Percentiles rank a stretch among this genome's conserved stretches.
Evolutionary conservation across 352 stramenopile genomes (phyloP).

Genomic region (Phytophthora sansomeana): DNA sequence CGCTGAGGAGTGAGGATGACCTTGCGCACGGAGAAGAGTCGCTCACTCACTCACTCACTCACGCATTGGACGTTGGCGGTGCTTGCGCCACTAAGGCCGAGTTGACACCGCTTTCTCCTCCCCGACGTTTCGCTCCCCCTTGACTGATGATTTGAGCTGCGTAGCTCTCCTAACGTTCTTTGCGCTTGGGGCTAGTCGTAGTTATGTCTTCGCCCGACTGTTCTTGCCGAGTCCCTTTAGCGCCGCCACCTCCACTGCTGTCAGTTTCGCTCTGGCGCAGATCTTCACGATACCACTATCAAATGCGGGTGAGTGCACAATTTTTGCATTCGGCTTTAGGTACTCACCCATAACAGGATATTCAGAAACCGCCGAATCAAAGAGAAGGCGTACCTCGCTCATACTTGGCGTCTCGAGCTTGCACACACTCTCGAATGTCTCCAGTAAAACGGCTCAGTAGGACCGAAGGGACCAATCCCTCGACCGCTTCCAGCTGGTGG

Average conservation of each 20-base stretch:
- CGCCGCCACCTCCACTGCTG: background rate
- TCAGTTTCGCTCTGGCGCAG: background rate
- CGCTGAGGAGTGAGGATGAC: background rate
- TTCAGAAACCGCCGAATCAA: slow-evolving; percentile 15
- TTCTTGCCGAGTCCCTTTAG: too few relatives aligned
- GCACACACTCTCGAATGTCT: slow-evolving; percentile 32
- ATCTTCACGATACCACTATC: slow-evolving; percentile 9
- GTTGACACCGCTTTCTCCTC: background rate
- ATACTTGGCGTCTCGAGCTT: slow-evolving; percentile 14
- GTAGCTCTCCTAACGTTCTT: background rate
- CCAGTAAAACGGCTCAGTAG: too few relatives aligned
- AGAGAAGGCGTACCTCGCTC: slow-evolving; percentile 12
- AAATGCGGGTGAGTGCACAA: slow-evolving; percentile 13
- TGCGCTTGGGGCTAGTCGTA: slow-evolving; percentile 1
- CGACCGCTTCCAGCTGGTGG: slow-evolving; percentile 1
- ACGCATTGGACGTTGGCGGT: slow-evolving; percentile 4
- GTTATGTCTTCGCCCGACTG: too few relatives aligned
- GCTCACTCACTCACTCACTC: too few relatives aligned
- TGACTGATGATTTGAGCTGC: too few relatives aligned
- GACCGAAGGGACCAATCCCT: slow-evolving; percentile 13
- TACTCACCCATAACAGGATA: slow-evolving; percentile 30
- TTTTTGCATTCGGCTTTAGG: slow-evolving; percentile 9
- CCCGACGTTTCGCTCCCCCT: background rate
- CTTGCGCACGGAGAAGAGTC: slow-evolving; percentile 11
- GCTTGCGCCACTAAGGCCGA: background rate